Conservation (phyloP, 2,329 filamentous ascomycete genomes). For the Penicillium griseofulvum region DNA sequence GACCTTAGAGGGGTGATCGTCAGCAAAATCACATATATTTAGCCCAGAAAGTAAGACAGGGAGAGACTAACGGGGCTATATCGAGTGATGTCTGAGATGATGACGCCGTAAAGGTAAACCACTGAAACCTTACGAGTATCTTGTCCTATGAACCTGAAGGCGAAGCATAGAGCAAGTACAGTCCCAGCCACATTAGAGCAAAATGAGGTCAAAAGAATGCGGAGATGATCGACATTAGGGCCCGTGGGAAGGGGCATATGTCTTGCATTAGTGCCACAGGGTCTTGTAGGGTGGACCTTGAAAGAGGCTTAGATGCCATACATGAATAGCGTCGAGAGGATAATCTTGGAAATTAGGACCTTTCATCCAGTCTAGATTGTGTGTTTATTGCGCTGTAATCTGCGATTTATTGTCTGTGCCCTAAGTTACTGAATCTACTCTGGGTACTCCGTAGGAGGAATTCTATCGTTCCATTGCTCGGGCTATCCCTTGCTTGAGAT, state of each 20-base stretch:
- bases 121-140: constrained; percentile 2
- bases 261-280: constrained; percentile 18
- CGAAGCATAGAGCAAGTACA: constrained; percentile 10
- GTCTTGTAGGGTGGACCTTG: not conserved
- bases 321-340: not conserved
- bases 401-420: not conserved
- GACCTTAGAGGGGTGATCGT: not conserved
- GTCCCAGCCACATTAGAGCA: constrained; percentile 19
- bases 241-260: constrained; percentile 15
- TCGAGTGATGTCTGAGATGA: constrained; percentile 3
- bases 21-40: not conserved
- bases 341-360: not conserved
- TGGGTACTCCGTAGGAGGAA: not conserved
- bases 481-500: constrained; percentile 20
- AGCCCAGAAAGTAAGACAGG: not conserved
- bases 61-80: not conserved
- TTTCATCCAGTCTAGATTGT: not conserved
- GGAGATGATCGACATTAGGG: constrained; percentile 15
- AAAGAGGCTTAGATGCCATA: not conserved
- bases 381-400: not conserved
- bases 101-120: not conserved
- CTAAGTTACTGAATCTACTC: not conserved
- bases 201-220: constrained; percentile 1
- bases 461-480: not conserved
- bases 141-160: not conserved